Conservation (phyloP, 2,329 filamentous ascomycete species). For the Pseudogymnoascus sp. region DNA sequence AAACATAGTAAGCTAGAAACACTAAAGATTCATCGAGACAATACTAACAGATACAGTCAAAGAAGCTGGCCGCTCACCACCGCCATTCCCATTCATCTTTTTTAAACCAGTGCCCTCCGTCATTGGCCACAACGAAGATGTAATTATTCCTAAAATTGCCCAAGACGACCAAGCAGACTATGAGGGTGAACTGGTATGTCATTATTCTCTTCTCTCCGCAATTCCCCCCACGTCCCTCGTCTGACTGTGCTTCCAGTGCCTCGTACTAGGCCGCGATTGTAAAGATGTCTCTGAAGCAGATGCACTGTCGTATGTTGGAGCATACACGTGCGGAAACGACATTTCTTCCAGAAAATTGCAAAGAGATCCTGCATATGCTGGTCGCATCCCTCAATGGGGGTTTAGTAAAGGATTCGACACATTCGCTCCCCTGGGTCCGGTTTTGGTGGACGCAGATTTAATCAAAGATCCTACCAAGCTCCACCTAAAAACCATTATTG, state of each 20-base stretch:
- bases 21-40: not conserved
- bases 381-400: slow-evolving; percentile 36
- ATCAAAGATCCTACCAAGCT: slow-evolving; percentile 28
- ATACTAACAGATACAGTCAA: slow-evolving; percentile 31
- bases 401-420: slow-evolving; percentile 38
- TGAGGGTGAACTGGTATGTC: slow-evolving; percentile 15
- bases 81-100: slow-evolving; percentile 42
- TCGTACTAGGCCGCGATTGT: slow-evolving; percentile 33
- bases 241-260: slow-evolving; percentile 16
- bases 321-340: slow-evolving; percentile 36
- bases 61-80: slow-evolving; percentile 42
- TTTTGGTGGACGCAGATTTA: slow-evolving; percentile 26
- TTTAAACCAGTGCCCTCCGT: slow-evolving; percentile 39
- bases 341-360: slow-evolving; percentile 33
- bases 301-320: slow-evolving; percentile 33
- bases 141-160: slow-evolving; percentile 40
- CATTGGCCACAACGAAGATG: slow-evolving; percentile 28
- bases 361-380: slow-evolving; percentile 31
- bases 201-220: not conserved
- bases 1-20: slow-evolving; percentile 40
- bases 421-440: slow-evolving; percentile 35
- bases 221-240: not conserved
- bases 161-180: slow-evolving; percentile 32
- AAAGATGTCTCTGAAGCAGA: slow-evolving; percentile 32
- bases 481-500: slow-evolving; percentile 35